phyloP scores from a whole-genome alignment of 1,284 basidiomycete genomes.

The Grifola frondosa region DNA sequence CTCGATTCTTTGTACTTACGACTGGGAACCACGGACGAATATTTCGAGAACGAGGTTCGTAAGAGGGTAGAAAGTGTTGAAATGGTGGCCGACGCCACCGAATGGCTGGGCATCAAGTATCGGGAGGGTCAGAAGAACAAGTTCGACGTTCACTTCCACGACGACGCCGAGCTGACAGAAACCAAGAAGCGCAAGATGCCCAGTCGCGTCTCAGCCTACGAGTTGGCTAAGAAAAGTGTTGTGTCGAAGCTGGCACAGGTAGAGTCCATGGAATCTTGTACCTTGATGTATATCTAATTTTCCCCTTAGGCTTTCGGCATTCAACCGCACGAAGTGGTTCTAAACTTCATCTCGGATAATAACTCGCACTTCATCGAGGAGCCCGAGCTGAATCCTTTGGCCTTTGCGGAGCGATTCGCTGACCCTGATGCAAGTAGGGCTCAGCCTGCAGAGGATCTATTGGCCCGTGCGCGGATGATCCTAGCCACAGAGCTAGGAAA shows the following conservation, averaged over 20 bases:
- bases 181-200: conserved; percentile 76
- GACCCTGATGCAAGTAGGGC: conserved; percentile 61
- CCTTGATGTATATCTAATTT: conserved; percentile 9
- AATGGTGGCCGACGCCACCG: conserved; percentile 87
- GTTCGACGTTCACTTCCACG: conserved; percentile 68
- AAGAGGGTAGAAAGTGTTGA: conserved; percentile 77
- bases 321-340: conserved; percentile 74
- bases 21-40: conserved; percentile 63
- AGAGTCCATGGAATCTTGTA: conserved; percentile 19
- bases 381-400: conserved; percentile 68
- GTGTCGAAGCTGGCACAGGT: conserved; percentile 78
- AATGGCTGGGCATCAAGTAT: conserved; percentile 90
- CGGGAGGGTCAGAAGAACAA: conserved; percentile 74
- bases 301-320: conserved; percentile 73
- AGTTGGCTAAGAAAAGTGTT: conserved; percentile 79
- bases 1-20: conserved; percentile 66
- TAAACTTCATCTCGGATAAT: conserved; percentile 67
- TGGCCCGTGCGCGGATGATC: conserved; percentile 80
- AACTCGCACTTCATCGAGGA: conserved; percentile 76
- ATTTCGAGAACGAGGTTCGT: conserved; percentile 68
- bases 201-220: conserved; percentile 84
- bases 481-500: conserved; percentile 90
- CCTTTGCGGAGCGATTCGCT: conserved; percentile 77
- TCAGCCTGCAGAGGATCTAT: conserved; percentile 60
- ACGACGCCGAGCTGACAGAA: conserved; percentile 59